Evolutionary conservation across 2,329 filamentous ascomycete genomes (phyloP).

Genomic region (Didymella arachidicola): DNA sequence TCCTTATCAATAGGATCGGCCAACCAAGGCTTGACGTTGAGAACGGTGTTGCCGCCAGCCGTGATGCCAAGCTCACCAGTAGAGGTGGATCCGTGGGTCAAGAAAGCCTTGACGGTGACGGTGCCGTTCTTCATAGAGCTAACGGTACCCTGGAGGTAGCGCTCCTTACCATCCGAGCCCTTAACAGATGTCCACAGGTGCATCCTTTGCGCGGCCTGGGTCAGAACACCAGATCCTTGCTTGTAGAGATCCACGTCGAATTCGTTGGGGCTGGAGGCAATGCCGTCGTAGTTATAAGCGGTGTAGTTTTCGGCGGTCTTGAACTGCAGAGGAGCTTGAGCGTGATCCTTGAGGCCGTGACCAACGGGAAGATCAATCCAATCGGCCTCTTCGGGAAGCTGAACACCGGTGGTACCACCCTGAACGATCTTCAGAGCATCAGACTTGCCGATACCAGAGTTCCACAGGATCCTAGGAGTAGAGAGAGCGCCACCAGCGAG

Average conservation of each 20-base stretch:
- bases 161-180: slow-evolving; percentile 43
- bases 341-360: slow-evolving; percentile 40
- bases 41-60: slow-evolving; percentile 43
- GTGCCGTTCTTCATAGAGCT: slow-evolving; percentile 39
- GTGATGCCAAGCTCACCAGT: slow-evolving; percentile 32
- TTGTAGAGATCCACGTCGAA: slow-evolving; percentile 17
- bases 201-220: slow-evolving; percentile 21
- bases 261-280: slow-evolving; percentile 9
- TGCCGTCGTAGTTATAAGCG: slow-evolving; percentile 52
- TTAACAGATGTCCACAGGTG: slow-evolving; percentile 45
- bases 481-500: slow-evolving; percentile 65
- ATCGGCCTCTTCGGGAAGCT: slow-evolving; percentile 27
- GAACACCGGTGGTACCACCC: slow-evolving; percentile 25
- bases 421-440: slow-evolving; percentile 34
- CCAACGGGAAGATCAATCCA: slow-evolving; percentile 41
- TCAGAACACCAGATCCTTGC: slow-evolving; percentile 14
- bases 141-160: slow-evolving; percentile 52
- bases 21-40: slow-evolving; percentile 59
- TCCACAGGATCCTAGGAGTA: slow-evolving; percentile 48
- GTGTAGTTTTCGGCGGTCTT: slow-evolving; percentile 33
- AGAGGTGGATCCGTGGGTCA: slow-evolving; percentile 34
- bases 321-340: slow-evolving; percentile 26
- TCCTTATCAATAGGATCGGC: slow-evolving; percentile 31
- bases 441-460: slow-evolving; percentile 36
- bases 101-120: slow-evolving; percentile 30